Evolutionary conservation across 140 eudicot genomes (phyloP).

Genomic region (Ambrosia hybrid): DNA sequence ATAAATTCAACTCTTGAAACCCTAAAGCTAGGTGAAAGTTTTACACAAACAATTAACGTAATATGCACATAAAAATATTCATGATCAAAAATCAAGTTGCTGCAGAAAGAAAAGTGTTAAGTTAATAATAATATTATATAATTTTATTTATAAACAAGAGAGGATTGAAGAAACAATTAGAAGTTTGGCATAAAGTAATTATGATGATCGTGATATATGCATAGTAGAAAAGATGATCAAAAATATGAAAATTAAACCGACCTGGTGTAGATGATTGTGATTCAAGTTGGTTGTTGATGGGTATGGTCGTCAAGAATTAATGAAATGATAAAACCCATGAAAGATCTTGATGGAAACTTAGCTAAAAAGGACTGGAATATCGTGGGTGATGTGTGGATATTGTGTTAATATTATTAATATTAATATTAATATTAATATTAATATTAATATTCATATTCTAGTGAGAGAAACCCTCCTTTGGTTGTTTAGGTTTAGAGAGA

Average conservation of each 20-base stretch:
- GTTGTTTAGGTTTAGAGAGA: no score
- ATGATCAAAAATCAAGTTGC: background rate
- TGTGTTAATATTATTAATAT: background rate
- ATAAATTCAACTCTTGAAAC: constrained; percentile 6
- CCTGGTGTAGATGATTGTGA: background rate
- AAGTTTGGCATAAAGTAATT: background rate
- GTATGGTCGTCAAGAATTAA: background rate
- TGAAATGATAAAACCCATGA: background rate
- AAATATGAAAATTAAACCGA: background rate
- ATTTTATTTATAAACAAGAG: background rate
- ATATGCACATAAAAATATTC: background rate
- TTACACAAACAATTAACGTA: background rate
- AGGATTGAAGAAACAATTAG: background rate
- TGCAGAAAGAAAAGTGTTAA: background rate
- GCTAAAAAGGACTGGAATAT: constrained; percentile 11
- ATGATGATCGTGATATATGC: background rate
- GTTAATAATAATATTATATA: no score
- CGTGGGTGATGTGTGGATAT: constrained; percentile 13
- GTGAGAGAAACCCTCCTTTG: no score
- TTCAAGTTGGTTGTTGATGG: background rate
- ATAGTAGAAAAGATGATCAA: background rate
- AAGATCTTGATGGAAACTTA: constrained; percentile 11
- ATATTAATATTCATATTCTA: no score
- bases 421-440: background rate
- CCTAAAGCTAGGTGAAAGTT: constrained; percentile 1